phyloP scores from a whole-genome alignment of 2,329 filamentous ascomycete genomes.

The Fusarium sp. region DNA sequence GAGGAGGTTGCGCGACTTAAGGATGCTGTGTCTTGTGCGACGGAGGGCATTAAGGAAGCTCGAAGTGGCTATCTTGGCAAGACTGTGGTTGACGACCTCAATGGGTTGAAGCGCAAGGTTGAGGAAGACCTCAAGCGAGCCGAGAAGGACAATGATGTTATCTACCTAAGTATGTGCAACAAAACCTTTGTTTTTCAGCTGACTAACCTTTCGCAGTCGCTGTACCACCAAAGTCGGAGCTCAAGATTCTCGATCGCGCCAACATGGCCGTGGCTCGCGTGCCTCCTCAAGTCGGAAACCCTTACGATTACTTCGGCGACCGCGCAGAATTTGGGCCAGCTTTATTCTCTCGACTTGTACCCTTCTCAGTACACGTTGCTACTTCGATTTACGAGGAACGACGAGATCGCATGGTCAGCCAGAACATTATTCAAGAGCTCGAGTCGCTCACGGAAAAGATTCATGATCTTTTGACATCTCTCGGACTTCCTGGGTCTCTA shows the following conservation, averaged over 20 bases:
- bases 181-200: fast-evolving
- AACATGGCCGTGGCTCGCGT: conserved; percentile 86
- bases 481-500: conserved; percentile 90
- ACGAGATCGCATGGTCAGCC: conserved; percentile 89
- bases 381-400: conserved; percentile 95
- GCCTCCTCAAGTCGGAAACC: conserved; percentile 84
- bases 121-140: conserved; percentile 90
- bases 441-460: conserved; percentile 84
- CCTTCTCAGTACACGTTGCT: conserved; percentile 94
- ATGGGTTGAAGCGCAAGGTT: conserved; percentile 83
- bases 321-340: conserved; percentile 83
- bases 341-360: conserved; percentile 90
- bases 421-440: conserved; percentile 85
- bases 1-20: conserved; percentile 90
- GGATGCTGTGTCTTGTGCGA: conserved; percentile 85
- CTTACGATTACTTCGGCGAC: conserved; percentile 83
- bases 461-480: conserved; percentile 80
- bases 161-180: conserved; percentile 77
- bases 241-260: conserved; percentile 86
- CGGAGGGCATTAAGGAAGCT: conserved; percentile 86
- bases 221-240: conserved; percentile 88
- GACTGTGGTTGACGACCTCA: conserved; percentile 82
- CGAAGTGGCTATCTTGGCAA: conserved; percentile 81
- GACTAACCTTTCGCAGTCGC: conserved; percentile 63
- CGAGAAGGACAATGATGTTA: conserved; percentile 96